Percentiles rank a stretch among this genome's conserved stretches.
phyloP scores from a whole-genome alignment of 2,329 filamentous ascomycete genomes.

The Onygenales sp. region DNA sequence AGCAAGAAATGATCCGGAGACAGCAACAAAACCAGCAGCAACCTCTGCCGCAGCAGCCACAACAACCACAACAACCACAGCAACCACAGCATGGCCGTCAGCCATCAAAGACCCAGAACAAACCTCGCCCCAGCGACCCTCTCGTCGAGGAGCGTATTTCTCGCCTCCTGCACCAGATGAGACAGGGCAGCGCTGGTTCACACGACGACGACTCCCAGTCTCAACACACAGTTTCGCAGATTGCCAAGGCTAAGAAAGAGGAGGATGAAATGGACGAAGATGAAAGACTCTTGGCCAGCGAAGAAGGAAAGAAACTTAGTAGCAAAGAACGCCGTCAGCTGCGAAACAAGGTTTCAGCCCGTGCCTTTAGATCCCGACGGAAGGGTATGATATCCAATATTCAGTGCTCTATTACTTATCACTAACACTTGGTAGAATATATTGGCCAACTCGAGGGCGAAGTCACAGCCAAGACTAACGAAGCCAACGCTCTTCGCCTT shows the following conservation, averaged over 20 bases:
- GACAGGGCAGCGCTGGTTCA: constrained; percentile 55
- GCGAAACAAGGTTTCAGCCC: constrained; percentile 97
- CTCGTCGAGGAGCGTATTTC: constrained; percentile 88
- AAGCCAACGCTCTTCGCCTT: constrained; percentile 68
- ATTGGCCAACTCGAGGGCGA: constrained; percentile 89
- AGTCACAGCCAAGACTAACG: constrained; percentile 71
- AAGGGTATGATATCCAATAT: constrained; percentile 59
- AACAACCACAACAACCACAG: constrained; percentile 9
- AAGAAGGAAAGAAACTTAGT: constrained; percentile 98
- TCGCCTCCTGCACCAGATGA: constrained; percentile 85
- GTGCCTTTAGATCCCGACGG: constrained; percentile 92
- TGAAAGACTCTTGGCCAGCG: constrained; percentile 83
- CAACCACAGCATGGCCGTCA: constrained; percentile 21
- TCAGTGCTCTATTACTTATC: background rate
- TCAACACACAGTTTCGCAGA: constrained; percentile 48
- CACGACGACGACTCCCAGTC: constrained; percentile 36
- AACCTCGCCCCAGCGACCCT: constrained; percentile 47
- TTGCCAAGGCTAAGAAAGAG: constrained; percentile 74
- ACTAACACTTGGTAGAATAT: constrained; percentile 58
- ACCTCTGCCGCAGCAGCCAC: constrained; percentile 29
- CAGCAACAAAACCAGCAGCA: constrained; percentile 41
- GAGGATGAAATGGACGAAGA: constrained; percentile 99
- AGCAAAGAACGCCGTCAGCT: constrained; percentile 95
- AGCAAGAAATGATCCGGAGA: constrained; percentile 51
- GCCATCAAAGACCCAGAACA: constrained; percentile 16